Conservation (phyloP, 208 protist species). For the Trichomonas vaginalis region DNA sequence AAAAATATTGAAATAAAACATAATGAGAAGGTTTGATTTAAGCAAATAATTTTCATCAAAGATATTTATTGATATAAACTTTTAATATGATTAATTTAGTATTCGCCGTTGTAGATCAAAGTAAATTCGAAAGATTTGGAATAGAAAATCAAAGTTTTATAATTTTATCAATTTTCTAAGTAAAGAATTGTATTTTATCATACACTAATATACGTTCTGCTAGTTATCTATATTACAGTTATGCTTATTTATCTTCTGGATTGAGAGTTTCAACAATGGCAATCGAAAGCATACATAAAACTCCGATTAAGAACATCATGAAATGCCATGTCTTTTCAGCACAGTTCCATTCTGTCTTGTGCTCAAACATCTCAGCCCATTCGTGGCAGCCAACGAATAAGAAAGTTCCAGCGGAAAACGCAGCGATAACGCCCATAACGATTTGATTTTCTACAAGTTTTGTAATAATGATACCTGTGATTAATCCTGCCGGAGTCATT, state of each 20-base stretch:
- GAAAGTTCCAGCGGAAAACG: not conserved
- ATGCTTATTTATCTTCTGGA: not conserved
- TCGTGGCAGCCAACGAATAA: not conserved
- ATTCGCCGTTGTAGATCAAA: too few relatives aligned
- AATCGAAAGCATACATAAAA: not conserved
- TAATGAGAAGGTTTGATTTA: too few relatives aligned
- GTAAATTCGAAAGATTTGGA: too few relatives aligned
- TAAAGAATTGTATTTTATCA: too few relatives aligned
- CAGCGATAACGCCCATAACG: not conserved
- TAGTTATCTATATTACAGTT: too few relatives aligned
- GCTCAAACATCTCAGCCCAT: not conserved
- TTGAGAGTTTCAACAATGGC: not conserved
- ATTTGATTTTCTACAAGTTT: not conserved
- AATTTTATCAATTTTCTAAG: too few relatives aligned
- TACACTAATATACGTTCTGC: too few relatives aligned
- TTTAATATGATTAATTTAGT: too few relatives aligned
- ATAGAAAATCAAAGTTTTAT: too few relatives aligned
- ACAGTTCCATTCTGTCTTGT: not conserved
- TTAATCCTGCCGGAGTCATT: not conserved
- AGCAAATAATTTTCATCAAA: too few relatives aligned
- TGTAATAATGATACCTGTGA: not conserved
- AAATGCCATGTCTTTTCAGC: not conserved
- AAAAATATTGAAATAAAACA: too few relatives aligned
- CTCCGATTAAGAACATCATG: not conserved
- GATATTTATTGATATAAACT: too few relatives aligned